Base-by-base conservation (phyloP, 2,329 filamentous ascomycete species). In the Fusarium dlaminii region DNA sequence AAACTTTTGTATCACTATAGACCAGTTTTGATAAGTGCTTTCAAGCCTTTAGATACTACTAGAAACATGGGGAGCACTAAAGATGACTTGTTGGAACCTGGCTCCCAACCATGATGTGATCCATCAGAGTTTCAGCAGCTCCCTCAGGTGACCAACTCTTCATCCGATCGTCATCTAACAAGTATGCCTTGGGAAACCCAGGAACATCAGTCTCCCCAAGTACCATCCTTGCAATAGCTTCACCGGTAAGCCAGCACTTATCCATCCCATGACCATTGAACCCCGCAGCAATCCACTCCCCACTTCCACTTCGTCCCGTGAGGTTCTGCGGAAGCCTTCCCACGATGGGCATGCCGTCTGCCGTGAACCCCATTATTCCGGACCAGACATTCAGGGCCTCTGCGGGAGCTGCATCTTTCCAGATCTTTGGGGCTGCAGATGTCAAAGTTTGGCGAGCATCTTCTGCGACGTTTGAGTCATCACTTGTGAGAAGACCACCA, bases 231-330 rank as follows among this genome's bases (percentile, higher is more conserved):
- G 75, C 79, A 8, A 81, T 51, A 8, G 86, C 86, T 27, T 82
- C 82, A 0, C 86, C 87, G 46, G 81, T 85, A 7, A 86, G 81
- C 86, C 86, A 88, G 7, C 85, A 85, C 77, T 84, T 85, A 8
- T 84, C 83, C 86, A 88, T 88, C 10, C 87, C 87, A 29, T 87
- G 85, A 7, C 86, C 86, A 48, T 80, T 82, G 70, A 85, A 88
- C 0, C 85, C 87, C 0, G 85, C 86, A 7, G 84, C 80, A 15
- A 88, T 82, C 86, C 86, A 89, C 73, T 88, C 83, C 1, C 79
- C 75, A 6, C 52, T 66, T 4, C 63, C 74, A 7, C 29, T 55
- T n/a, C 79, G 63, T 6, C 56, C 54, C 2, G 77, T 79, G 10
- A 77, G 39, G 5, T 20, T 76, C 0, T 77, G 81, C 2, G 85